A percentile compares a stretch with the other conserved stretches of the same genome.
Evolutionary conservation across 257 asterid genomes (phyloP).

Genomic region (Thymus mandschuricus): DNA sequence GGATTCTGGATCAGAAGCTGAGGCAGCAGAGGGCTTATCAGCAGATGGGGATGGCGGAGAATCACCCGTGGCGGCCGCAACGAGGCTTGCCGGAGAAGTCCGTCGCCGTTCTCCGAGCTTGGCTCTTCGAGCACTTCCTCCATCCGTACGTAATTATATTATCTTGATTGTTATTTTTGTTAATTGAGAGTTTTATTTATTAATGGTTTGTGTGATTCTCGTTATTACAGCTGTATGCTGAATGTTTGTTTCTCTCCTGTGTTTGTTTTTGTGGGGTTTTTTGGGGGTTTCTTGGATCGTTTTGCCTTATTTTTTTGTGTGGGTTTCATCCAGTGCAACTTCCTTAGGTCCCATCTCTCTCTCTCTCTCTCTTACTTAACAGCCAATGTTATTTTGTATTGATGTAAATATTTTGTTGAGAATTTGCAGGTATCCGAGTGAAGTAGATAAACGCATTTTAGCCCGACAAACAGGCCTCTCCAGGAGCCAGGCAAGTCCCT

Average conservation of each 20-base stretch:
- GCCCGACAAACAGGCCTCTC: conserved; percentile 98
- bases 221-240: conserved; percentile 17
- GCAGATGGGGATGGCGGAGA: conserved; percentile 75
- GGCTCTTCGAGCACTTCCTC: conserved; percentile 97
- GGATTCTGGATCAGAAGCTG: conserved; percentile 70
- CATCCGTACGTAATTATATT: conserved; percentile 64
- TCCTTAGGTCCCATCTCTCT: conserved; percentile 28
- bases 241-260: conserved; percentile 1
- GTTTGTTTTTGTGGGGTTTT: conserved; percentile 7
- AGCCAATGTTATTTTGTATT: not conserved
- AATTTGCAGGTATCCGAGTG: conserved; percentile 88
- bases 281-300: not conserved
- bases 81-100: conserved; percentile 86
- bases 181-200: conserved; percentile 1
- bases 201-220: not conserved
- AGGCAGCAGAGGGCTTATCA: conserved; percentile 81
- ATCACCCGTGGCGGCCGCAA: conserved; percentile 93
- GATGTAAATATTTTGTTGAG: not conserved
- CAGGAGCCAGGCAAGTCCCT: conserved; percentile 88
- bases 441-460: conserved; percentile 91
- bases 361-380: conserved; percentile 8
- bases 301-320: conserved; percentile 14
- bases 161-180: not conserved
- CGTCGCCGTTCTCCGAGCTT: conserved; percentile 74
- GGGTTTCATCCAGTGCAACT: conserved; percentile 42